phyloP scores from a whole-genome alignment of 495 filamentous ascomycete species.

The Trichoderma reesei region DNA sequence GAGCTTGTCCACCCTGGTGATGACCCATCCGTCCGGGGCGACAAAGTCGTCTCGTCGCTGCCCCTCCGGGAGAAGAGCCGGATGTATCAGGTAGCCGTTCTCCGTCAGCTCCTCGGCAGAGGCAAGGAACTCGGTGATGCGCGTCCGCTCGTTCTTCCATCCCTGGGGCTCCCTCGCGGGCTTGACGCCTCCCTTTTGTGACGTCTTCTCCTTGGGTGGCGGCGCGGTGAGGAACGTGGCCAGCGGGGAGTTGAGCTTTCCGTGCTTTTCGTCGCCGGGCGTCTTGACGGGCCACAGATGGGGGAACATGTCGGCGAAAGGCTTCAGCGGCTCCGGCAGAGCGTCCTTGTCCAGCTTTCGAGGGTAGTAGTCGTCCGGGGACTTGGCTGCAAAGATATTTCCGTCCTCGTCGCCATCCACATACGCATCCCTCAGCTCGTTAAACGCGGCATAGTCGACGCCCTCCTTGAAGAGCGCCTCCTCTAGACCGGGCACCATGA shows the following conservation, averaged over 20 bases:
- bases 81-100: constrained; percentile 73
- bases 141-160: constrained; percentile 60
- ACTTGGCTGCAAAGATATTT: constrained; percentile 25
- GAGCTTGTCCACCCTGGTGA: constrained; percentile 56
- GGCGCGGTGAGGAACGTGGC: constrained; percentile 61
- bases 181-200: constrained; percentile 43
- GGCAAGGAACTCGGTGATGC: constrained; percentile 66
- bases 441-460: constrained; percentile 40
- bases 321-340: constrained; percentile 54
- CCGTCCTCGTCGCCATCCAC: constrained; percentile 23
- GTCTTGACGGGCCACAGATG: constrained; percentile 84
- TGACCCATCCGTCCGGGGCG: constrained; percentile 67
- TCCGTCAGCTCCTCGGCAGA: constrained; percentile 64
- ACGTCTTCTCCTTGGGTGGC: constrained; percentile 49
- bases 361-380: constrained; percentile 65
- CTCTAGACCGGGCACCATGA: constrained; percentile 90
- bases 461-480: constrained; percentile 76
- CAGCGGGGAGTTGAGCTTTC: constrained; percentile 74
- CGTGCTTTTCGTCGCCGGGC: constrained; percentile 71
- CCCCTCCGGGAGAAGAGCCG: constrained; percentile 44
- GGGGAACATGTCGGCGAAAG: constrained; percentile 71
- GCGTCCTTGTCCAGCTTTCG: constrained; percentile 47
- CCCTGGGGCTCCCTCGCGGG: constrained; percentile 47
- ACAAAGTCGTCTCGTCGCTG: constrained; percentile 35
- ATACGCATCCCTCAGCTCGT: constrained; percentile 12